phyloP scores from a whole-genome alignment of 2,329 filamentous ascomycete species.

The Aspergillus nomiae region DNA sequence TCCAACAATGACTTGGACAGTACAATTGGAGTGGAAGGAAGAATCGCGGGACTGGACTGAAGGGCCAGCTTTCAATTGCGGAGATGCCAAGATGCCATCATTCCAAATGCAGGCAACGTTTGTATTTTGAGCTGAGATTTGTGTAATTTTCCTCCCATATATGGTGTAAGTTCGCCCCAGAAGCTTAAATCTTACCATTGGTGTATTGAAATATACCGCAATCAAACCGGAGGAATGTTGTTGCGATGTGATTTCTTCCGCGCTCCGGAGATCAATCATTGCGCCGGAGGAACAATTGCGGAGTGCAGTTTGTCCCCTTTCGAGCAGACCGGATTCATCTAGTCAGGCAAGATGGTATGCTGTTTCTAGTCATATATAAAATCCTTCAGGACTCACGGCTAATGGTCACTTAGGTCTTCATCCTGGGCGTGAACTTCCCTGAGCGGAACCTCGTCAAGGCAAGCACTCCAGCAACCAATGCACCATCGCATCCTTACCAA shows the following conservation, averaged over 20 bases:
- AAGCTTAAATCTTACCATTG: neutral
- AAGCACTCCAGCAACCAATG: constrained; percentile 36
- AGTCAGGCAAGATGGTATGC: constrained; percentile 34
- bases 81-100: constrained; percentile 19
- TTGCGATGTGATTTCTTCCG: constrained; percentile 37
- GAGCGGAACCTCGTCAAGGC: constrained; percentile 83
- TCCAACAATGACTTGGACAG: constrained; percentile 20
- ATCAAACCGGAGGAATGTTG: constrained; percentile 34
- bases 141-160: constrained; percentile 14
- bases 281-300: neutral
- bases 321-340: constrained; percentile 3
- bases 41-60: constrained; percentile 17
- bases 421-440: constrained; percentile 82
- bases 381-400: constrained; percentile 4
- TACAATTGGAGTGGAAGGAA: constrained; percentile 13
- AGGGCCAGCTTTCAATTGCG: constrained; percentile 42
- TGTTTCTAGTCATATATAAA: neutral
- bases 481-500: neutral
- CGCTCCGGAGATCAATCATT: constrained; percentile 19
- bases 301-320: neutral
- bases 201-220: constrained; percentile 14
- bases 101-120: constrained; percentile 8
- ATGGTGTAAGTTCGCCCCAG: neutral
- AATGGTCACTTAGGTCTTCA: constrained; percentile 66
- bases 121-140: neutral